Conservation (phyloP, 1,284 basidiomycete genomes). For the Phaffia rhodozyma region DNA sequence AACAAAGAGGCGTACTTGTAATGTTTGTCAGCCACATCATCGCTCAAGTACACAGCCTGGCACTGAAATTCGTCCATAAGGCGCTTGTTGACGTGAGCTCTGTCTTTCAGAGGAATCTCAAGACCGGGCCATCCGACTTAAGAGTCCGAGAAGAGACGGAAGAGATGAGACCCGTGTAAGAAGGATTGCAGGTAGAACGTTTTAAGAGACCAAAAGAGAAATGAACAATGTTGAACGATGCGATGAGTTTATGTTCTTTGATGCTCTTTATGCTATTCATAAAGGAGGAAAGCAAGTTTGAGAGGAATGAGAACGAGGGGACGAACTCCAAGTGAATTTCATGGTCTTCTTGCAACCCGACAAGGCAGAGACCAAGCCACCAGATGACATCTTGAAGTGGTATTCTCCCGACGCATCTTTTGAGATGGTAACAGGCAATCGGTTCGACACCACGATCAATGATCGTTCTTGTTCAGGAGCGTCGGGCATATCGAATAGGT, state of each 20-base stretch:
- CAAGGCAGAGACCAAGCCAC: constrained; percentile 85
- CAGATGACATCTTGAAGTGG: constrained; percentile 94
- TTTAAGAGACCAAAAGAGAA: background rate
- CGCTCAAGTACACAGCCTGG: constrained; percentile 92
- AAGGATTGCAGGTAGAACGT: background rate
- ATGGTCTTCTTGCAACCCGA: constrained; percentile 93
- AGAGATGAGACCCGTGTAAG: background rate
- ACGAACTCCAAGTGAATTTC: constrained; percentile 75
- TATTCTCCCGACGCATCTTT: constrained; percentile 80
- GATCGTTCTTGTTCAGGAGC: constrained; percentile 38
- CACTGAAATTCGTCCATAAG: constrained; percentile 92
- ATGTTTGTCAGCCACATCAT: constrained; percentile 92
- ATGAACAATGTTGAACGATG: background rate
- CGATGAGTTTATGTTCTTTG: no score
- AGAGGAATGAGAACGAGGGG: background rate
- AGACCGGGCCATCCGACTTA: constrained; percentile 46
- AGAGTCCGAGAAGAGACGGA: background rate
- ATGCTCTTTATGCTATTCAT: background rate
- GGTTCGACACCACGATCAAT: constrained; percentile 91
- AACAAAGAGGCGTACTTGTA: constrained; percentile 50
- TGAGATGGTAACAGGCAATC: constrained; percentile 81
- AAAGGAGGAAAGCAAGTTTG: background rate
- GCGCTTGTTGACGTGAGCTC: constrained; percentile 69
- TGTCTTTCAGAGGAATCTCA: constrained; percentile 77
- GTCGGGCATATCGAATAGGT: no score